Conservation (phyloP, 2,329 filamentous ascomycete species). For the Aureobasidium vineae region DNA sequence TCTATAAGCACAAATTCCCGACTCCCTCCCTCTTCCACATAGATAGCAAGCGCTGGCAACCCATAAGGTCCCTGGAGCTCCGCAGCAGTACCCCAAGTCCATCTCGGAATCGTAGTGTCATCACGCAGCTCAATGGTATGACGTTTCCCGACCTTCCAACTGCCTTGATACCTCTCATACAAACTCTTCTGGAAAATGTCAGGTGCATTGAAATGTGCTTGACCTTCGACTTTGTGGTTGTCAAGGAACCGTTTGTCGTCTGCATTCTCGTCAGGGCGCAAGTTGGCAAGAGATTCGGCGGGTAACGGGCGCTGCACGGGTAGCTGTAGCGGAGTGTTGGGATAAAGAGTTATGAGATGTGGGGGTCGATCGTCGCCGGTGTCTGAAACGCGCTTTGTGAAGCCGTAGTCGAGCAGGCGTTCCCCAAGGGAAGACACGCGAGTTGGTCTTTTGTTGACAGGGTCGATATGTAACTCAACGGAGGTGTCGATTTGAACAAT, state of each 20-base stretch:
- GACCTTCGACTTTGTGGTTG: not conserved
- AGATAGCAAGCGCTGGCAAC: not conserved
- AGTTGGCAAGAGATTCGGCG: not conserved
- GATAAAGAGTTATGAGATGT: not conserved
- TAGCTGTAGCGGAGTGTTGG: not conserved
- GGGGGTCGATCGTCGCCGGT: not conserved
- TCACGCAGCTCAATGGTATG: not conserved
- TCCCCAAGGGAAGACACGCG: not conserved
- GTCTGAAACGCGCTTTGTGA: not conserved
- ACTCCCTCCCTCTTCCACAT: not conserved
- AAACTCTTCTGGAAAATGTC: not conserved
- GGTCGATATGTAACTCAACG: not conserved
- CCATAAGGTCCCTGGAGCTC: not conserved
- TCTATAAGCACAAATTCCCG: not conserved
- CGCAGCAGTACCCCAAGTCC: constrained; percentile 2
- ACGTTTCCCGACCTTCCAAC: not conserved
- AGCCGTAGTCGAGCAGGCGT: not conserved
- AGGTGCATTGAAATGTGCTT: not conserved
- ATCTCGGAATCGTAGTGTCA: not conserved
- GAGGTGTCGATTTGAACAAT: not conserved
- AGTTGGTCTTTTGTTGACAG: not conserved
- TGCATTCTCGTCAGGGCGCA: not conserved
- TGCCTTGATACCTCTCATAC: not conserved
- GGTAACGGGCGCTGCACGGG: not conserved
- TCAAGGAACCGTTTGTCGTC: not conserved